A percentile compares a stretch with the other conserved stretches of the same genome.
Conservation (phyloP, 164 flowering plant species). For the Sextonia rubra region DNA sequence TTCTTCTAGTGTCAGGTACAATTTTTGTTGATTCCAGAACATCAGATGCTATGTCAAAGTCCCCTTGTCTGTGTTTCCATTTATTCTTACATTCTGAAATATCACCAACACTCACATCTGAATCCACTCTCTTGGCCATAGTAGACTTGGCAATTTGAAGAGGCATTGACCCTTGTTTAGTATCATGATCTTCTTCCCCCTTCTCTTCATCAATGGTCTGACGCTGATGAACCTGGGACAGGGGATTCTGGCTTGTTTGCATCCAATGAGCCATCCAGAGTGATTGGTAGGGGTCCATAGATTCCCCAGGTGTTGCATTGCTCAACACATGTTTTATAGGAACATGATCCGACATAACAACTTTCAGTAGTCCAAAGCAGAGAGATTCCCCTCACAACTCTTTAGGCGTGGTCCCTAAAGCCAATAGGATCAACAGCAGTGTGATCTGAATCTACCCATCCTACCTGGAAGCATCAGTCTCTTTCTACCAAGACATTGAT, state of each 20-base stretch:
- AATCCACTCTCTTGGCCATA: conserved; percentile 7
- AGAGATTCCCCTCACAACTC: background rate
- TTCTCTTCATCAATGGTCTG: conserved; percentile 7
- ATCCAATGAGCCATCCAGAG: conserved; percentile 69
- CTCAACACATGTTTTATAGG: background rate
- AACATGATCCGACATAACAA: conserved; percentile 35
- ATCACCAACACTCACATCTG: conserved; percentile 3
- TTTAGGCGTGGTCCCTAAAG: no score
- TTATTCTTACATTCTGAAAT: conserved; percentile 7
- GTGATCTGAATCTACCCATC: no score
- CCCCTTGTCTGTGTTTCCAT: conserved; percentile 2
- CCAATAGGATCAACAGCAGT: no score
- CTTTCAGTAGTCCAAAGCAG: background rate
- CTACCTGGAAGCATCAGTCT: no score
- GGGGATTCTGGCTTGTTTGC: conserved; percentile 24
- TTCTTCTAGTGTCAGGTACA: conserved; percentile 14
- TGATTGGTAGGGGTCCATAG: conserved; percentile 26
- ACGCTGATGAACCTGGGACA: conserved; percentile 12
- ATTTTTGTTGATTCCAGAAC: conserved; percentile 5
- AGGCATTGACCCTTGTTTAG: conserved; percentile 5
- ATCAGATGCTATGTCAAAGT: conserved; percentile 6
- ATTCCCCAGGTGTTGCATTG: conserved; percentile 19
- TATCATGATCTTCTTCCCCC: conserved; percentile 14
- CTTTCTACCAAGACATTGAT: no score
- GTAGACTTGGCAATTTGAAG: conserved; percentile 6